Conservation (phyloP, 208 protist species). For the Crithidia sp. region DNA sequence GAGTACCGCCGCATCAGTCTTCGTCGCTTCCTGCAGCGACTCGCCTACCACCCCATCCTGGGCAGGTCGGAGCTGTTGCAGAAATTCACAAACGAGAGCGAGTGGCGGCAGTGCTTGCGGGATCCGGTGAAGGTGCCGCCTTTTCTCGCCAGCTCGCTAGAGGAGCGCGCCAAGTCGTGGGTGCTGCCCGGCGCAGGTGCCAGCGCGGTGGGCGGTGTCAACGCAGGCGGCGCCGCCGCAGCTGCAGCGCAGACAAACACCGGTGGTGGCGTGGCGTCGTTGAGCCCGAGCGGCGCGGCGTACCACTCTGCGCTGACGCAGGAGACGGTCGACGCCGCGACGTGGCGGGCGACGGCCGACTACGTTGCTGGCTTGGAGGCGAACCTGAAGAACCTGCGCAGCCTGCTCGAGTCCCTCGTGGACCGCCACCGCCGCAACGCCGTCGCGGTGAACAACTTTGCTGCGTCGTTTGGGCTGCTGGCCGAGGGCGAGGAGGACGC, state of each 20-base stretch:
- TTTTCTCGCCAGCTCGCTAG: constrained; percentile 36
- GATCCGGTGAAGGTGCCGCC: constrained; percentile 41
- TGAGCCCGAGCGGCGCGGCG: constrained; percentile 26
- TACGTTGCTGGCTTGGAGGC: constrained; percentile 36
- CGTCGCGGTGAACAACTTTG: constrained; percentile 34
- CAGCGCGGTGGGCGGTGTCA: neutral
- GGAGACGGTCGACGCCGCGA: constrained; percentile 33
- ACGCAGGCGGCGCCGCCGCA: neutral
- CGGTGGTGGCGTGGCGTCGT: neutral
- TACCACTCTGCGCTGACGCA: constrained; percentile 33
- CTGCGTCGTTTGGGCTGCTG: constrained; percentile 32
- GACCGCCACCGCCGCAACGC: constrained; percentile 30
- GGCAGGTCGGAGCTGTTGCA: constrained; percentile 56
- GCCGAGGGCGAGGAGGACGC: constrained; percentile 59
- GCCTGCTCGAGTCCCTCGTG: constrained; percentile 33
- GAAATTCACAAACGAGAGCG: constrained; percentile 78
- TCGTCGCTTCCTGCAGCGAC: constrained; percentile 73
- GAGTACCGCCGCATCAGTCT: constrained; percentile 85
- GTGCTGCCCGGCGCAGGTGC: constrained; percentile 3
- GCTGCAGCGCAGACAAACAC: neutral
- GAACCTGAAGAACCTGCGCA: constrained; percentile 35
- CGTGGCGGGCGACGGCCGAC: constrained; percentile 30
- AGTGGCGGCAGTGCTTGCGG: constrained; percentile 69
- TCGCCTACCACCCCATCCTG: constrained; percentile 78
- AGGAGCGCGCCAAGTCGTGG: constrained; percentile 35